Conservation (phyloP, 2,329 filamentous ascomycete genomes). For the Trichophyton verrucosum region DNA sequence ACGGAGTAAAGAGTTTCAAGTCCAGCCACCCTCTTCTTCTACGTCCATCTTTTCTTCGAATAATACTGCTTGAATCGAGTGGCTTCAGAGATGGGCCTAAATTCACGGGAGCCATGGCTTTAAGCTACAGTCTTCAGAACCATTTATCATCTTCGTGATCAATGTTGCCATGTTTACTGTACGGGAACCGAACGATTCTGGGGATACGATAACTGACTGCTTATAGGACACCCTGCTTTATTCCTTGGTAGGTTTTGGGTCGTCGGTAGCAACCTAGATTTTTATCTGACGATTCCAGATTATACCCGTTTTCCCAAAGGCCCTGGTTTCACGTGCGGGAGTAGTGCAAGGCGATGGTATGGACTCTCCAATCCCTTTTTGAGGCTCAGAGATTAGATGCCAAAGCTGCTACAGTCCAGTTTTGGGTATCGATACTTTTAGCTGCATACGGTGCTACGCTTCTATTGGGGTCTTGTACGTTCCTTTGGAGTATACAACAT, state of each 20-base stretch:
- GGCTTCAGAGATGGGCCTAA: too few relatives aligned
- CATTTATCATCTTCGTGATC: not conserved
- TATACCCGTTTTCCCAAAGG: not conserved
- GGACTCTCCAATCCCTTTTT: not conserved
- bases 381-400: not conserved
- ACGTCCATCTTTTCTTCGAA: too few relatives aligned
- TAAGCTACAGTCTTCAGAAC: not conserved
- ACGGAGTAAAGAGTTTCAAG: too few relatives aligned
- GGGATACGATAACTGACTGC: too few relatives aligned
- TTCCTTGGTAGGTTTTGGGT: not conserved
- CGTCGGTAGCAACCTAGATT: not conserved
- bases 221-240: not conserved
- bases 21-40: too few relatives aligned
- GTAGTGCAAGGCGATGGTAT: not conserved
- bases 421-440: slow-evolving; percentile 49
- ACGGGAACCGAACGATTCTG: not conserved
- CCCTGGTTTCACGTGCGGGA: not conserved
- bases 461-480: slow-evolving; percentile 43
- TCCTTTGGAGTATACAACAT: not conserved
- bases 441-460: slow-evolving; percentile 61
- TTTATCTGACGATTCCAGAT: not conserved
- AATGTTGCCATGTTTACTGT: not conserved
- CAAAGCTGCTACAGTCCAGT: not conserved
- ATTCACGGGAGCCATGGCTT: not conserved
- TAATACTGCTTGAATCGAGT: too few relatives aligned